phyloP scores from a whole-genome alignment of 2,329 filamentous ascomycete species.

The Epichloe baconii region DNA sequence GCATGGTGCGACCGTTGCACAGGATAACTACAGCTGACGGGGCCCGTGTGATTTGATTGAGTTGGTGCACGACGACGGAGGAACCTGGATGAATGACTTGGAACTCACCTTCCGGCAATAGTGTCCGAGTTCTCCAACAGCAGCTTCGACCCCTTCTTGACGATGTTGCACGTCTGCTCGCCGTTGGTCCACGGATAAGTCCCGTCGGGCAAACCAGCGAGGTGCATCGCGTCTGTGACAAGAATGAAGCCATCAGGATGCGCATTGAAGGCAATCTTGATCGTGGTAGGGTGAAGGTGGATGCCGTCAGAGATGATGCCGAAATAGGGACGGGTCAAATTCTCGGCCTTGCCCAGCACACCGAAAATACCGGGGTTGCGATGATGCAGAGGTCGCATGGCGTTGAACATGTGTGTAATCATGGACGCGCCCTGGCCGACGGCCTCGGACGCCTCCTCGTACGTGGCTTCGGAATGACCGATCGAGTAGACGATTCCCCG shows the following conservation, averaged over 20 bases:
- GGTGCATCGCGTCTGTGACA: conserved; percentile 85
- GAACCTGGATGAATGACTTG: neutral
- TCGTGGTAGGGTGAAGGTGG: conserved; percentile 74
- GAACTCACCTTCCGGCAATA: conserved; percentile 59
- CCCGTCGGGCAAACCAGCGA: conserved; percentile 74
- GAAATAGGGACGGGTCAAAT: conserved; percentile 56
- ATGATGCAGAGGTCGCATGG: conserved; percentile 82
- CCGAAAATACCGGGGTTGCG: conserved; percentile 86
- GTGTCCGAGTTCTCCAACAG: conserved; percentile 66
- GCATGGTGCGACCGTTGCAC: no score
- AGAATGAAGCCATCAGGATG: conserved; percentile 77
- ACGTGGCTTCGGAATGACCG: conserved; percentile 78
- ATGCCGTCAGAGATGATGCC: conserved; percentile 86
- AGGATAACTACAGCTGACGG: neutral
- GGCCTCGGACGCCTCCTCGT: conserved; percentile 63
- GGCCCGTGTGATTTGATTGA: neutral
- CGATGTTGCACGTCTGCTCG: conserved; percentile 40
- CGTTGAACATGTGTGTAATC: conserved; percentile 91
- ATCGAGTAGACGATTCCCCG: conserved; percentile 65
- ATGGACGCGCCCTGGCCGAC: conserved; percentile 67
- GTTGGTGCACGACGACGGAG: neutral
- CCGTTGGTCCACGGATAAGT: conserved; percentile 78
- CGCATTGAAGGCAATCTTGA: conserved; percentile 80
- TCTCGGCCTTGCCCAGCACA: conserved; percentile 56
- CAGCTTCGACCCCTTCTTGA: conserved; percentile 60